Base-by-base conservation (phyloP, 495 filamentous ascomycete genomes). In the Tuber aestivum region DNA sequence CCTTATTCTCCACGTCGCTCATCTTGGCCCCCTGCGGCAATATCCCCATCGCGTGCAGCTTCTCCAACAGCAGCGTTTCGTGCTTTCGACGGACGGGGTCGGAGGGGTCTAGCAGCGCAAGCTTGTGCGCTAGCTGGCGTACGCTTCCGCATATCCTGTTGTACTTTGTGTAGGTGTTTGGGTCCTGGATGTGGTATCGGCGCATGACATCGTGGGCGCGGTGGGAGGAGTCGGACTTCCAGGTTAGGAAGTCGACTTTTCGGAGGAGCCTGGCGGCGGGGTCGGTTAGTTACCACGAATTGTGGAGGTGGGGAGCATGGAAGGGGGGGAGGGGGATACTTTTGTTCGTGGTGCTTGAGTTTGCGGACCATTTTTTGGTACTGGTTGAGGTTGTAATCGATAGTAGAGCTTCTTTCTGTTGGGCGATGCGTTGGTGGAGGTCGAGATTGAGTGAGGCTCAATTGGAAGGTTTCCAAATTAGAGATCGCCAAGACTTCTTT, bases 191-290 rank as follows among this genome's bases (percentile, higher is more conserved):
- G 85, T 90, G 88, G 84, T 99, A 99, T 76, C 94, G 91, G 72
- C 93, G 90, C 72, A 90, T 87, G 76, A 98, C 88, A 78, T 89
- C 87, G 78, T 93, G 88, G 83, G 91, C 91, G 84, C 94, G 90
- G 87, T 99, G 96, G 78, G 88, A 85, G 82, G 90, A 87, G 86
- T 99, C 95, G 82, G 90, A 90, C 85, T 94, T 93, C 87, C 95
- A 98, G 83, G 91, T 94, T 79, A 93, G 90, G 86, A 99, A 95
- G 85, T 99, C 94, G 84, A 96, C 94, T 86, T 98, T 99, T 75
- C 90, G 89, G 83, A 97, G 91, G 81, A 93, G 88, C 83, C 87
- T 89, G 81, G 56, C 37, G 42, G 56, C 37, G 65, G 70, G 75
- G 70, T 69, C 81, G 71, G 72, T 68, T 74, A 70, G 72, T 68